phyloP scores from a whole-genome alignment of 208 protist genomes.

The Leishmania martiniquensis region DNA sequence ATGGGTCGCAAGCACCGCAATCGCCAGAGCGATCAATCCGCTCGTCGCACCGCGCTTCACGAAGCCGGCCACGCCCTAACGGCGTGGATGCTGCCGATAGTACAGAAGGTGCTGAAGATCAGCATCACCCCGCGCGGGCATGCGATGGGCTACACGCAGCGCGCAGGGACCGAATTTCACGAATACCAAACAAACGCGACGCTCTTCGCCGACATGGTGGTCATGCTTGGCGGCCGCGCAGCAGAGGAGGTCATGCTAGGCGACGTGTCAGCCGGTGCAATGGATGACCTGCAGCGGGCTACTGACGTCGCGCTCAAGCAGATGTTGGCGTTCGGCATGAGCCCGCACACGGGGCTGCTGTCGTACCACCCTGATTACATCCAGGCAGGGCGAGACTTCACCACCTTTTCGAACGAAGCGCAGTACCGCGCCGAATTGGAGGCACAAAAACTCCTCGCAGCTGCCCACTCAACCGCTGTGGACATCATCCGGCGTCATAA shows the following conservation, averaged over 20 bases:
- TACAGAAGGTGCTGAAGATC: constrained; percentile 83
- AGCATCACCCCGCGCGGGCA: constrained; percentile 83
- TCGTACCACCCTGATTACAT: constrained; percentile 86
- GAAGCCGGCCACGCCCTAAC: constrained; percentile 78
- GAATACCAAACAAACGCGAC: constrained; percentile 89
- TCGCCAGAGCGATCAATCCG: constrained; percentile 60
- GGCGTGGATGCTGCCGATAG: constrained; percentile 76
- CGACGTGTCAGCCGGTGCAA: constrained; percentile 86
- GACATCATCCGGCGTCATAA: constrained; percentile 54
- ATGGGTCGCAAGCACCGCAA: constrained; percentile 86
- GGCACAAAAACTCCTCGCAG: constrained; percentile 66
- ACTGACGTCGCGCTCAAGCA: constrained; percentile 86
- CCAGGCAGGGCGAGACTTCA: constrained; percentile 79
- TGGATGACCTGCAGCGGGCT: constrained; percentile 89
- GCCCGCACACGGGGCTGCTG: constrained; percentile 69
- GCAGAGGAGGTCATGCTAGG: constrained; percentile 90
- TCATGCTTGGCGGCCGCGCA: constrained; percentile 85
- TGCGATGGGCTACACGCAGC: constrained; percentile 90
- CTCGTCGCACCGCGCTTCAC: constrained; percentile 77
- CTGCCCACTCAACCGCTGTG: constrained; percentile 66
- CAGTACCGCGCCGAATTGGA: constrained; percentile 81
- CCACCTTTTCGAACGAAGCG: constrained; percentile 75
- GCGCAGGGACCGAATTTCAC: constrained; percentile 82
- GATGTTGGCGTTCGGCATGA: constrained; percentile 89
- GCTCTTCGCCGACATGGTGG: constrained; percentile 86